Percentiles rank a stretch among this genome's conserved stretches.
These are phyloP conservation scores for Danielia reshetovae DNA, from an alignment of 805 yeast species.

Conservation along the genomic window DNA sequence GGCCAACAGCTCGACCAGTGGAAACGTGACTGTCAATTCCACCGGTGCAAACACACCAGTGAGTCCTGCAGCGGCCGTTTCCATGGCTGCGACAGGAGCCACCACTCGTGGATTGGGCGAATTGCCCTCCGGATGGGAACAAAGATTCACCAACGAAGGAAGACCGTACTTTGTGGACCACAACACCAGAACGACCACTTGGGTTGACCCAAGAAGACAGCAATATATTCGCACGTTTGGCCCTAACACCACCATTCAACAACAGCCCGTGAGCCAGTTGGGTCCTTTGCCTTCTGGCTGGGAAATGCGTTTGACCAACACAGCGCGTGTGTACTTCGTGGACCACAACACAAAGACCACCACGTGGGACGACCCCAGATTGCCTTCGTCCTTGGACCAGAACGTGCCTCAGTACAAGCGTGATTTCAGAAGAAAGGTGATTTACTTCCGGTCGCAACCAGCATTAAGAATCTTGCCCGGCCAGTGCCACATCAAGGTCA, in stretches of 20 bases:
- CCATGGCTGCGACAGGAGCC: slow-evolving; percentile 73
- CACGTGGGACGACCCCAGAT: slow-evolving; percentile 99
- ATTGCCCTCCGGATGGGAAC: slow-evolving; percentile 99
- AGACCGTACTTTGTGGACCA: slow-evolving; percentile 98
- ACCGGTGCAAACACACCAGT: slow-evolving; percentile 48
- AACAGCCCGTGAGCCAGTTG: slow-evolving; percentile 94
- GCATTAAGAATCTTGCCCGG: slow-evolving; percentile 96
- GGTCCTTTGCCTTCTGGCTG: slow-evolving; percentile 99
- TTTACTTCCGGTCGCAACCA: slow-evolving; percentile 97
- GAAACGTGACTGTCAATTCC: slow-evolving; percentile 46
- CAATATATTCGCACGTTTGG: slow-evolving; percentile 96
- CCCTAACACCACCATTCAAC: slow-evolving; percentile 86
- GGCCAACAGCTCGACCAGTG: slow-evolving; percentile 23
- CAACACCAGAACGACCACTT: slow-evolving; percentile 98
- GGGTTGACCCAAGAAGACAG: slow-evolving; percentile 99
- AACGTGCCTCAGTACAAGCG: slow-evolving; percentile 99
- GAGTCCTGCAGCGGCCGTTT: slow-evolving; percentile 63
- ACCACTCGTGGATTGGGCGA: slow-evolving; percentile 97
- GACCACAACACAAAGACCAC: slow-evolving; percentile 99
- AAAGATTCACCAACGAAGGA: slow-evolving; percentile 95
- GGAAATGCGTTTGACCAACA: slow-evolving; percentile 99
- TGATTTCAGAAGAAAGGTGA: slow-evolving; percentile 95
- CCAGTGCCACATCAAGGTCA: slow-evolving; percentile 96
- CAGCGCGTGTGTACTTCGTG: slow-evolving; percentile 97
- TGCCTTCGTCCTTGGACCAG: slow-evolving; percentile 95